Percentiles rank a stretch among this genome's conserved stretches.
These are phyloP conservation scores for Benincasa hispida DNA, from an alignment of 306 rosid genomes.

Conservation along the genomic window DNA sequence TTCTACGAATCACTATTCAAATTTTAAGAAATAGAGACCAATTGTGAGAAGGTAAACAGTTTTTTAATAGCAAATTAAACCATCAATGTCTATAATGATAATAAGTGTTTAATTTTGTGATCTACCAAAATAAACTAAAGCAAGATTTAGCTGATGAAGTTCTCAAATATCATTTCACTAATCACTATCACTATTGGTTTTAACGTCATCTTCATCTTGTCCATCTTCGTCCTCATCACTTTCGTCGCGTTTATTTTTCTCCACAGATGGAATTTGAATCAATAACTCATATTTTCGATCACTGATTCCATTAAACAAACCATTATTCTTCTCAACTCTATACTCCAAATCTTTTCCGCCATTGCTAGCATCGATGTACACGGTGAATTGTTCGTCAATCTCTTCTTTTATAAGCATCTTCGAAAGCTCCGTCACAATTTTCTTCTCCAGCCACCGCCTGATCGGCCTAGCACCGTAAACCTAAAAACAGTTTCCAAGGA, in stretches of 20 bases:
- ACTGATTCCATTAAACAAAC: neutral
- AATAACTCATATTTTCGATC: conserved; percentile 7
- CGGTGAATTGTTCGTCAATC: conserved; percentile 72
- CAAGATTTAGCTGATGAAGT: too few species aligned
- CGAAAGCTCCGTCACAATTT: conserved; percentile 66
- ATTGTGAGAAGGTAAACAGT: too few species aligned
- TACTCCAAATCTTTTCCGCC: conserved; percentile 32
- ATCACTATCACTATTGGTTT: neutral
- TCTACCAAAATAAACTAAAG: too few species aligned
- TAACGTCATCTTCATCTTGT: neutral
- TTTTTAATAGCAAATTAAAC: too few species aligned
- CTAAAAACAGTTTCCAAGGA: conserved; percentile 5
- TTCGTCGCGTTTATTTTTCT: neutral
- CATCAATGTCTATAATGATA: too few species aligned
- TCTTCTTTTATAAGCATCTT: conserved; percentile 67
- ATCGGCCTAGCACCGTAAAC: conserved; percentile 82
- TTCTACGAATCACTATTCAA: too few species aligned
- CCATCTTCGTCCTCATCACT: neutral
- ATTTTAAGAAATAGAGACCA: too few species aligned
- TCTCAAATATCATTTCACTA: neutral
- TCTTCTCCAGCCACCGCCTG: conserved; percentile 90
- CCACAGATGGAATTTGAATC: neutral
- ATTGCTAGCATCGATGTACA: conserved; percentile 47
- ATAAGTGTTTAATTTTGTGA: too few species aligned
- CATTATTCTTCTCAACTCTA: neutral